Evolutionary conservation across 805 yeast genomes (phyloP).

Genomic region (Cyberlindnera euphorbiiphila): DNA sequence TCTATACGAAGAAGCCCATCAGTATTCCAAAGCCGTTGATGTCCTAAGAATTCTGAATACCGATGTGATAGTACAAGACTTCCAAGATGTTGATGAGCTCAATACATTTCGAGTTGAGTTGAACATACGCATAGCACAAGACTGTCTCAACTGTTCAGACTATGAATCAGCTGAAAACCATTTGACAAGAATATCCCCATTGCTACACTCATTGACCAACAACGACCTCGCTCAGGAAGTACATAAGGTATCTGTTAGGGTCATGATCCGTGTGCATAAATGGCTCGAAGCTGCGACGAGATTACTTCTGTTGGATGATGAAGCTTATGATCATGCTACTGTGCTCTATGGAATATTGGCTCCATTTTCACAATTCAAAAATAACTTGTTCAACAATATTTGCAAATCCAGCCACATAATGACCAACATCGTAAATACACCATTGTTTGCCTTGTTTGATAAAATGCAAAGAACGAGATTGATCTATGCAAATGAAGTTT

Average conservation of each 20-base stretch:
- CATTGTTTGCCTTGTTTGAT: constrained; percentile 13
- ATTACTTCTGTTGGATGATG: constrained; percentile 14
- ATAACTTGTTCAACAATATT: constrained; percentile 12
- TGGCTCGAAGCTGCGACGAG: constrained; percentile 24
- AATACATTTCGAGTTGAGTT: constrained; percentile 16
- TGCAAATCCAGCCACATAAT: constrained; percentile 8
- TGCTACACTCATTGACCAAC: constrained; percentile 7
- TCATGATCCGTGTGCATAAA: constrained; percentile 19
- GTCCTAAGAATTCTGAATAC: constrained; percentile 14
- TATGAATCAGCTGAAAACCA: constrained; percentile 23
- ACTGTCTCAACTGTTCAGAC: constrained; percentile 13
- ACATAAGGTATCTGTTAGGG: constrained; percentile 14
- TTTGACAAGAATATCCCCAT: constrained; percentile 19
- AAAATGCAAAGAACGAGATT: constrained; percentile 15
- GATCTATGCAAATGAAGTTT: constrained; percentile 17
- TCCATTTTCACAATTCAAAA: constrained; percentile 14
- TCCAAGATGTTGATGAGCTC: constrained; percentile 10
- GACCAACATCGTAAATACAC: constrained; percentile 4
- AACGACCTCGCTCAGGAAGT: neutral
- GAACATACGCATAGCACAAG: constrained; percentile 19
- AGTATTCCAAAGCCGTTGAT: constrained; percentile 9
- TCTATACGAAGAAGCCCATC: constrained; percentile 11
- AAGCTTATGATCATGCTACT: constrained; percentile 7
- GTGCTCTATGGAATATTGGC: constrained; percentile 17
- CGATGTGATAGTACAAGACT: constrained; percentile 19